phyloP scores from a whole-genome alignment of 169 alveolate genomes.

The Cryptosporidium sp. region DNA sequence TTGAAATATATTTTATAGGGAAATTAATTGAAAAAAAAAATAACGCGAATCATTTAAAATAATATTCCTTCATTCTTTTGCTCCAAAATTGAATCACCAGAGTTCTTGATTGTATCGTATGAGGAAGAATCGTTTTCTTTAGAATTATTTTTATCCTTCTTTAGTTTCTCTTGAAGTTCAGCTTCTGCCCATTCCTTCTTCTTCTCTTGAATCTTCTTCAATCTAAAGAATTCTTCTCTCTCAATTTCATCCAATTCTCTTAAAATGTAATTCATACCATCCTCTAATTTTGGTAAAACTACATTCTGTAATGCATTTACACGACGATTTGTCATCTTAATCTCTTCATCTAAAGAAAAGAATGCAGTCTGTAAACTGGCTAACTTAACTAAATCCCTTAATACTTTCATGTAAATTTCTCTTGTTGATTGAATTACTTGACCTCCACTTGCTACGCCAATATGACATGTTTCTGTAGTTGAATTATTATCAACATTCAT shows the following conservation, averaged over 20 bases:
- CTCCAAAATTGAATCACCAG: conserved; percentile 28
- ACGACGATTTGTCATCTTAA: conserved; percentile 95
- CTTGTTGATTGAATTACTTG: conserved; percentile 87
- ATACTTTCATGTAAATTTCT: conserved; percentile 83
- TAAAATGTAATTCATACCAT: conserved; percentile 90
- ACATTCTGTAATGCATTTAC: conserved; percentile 96
- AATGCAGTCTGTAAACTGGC: conserved; percentile 94
- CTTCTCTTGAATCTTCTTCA: conserved; percentile 68
- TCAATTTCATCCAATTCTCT: conserved; percentile 95
- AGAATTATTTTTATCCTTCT: neutral
- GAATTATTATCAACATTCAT: conserved; percentile 89
- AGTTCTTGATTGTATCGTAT: neutral
- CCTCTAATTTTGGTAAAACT: conserved; percentile 93
- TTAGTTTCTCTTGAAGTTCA: conserved; percentile 38
- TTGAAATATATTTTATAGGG: neutral
- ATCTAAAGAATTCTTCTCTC: conserved; percentile 95
- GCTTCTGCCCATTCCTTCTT: conserved; percentile 76
- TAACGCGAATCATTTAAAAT: conserved; percentile 11
- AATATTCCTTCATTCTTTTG: conserved; percentile 58
- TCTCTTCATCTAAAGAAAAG: conserved; percentile 94
- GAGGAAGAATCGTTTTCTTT: neutral
- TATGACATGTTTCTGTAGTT: conserved; percentile 77
- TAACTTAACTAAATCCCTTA: conserved; percentile 88
- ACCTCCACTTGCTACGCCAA: conserved; percentile 87
- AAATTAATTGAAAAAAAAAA: neutral